A percentile compares a stretch with the other conserved stretches of the same genome.
phyloP scores from a whole-genome alignment of 1,284 basidiomycete species.

The Porodaedalea pini region DNA sequence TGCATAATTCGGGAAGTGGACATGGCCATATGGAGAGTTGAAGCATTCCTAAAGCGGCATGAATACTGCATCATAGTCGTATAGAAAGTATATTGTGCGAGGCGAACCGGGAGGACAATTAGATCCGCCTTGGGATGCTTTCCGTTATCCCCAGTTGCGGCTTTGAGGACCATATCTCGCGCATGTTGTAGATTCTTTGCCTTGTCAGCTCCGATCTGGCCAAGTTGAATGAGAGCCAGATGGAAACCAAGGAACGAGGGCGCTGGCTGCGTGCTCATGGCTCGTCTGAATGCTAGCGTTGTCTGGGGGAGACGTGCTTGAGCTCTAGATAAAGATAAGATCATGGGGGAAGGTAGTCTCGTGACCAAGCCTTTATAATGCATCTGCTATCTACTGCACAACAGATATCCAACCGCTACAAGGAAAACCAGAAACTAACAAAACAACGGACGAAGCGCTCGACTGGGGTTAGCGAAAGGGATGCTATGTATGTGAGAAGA shows the following conservation, averaged over 20 bases:
- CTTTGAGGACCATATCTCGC: constrained; percentile 70
- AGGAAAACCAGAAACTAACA: too few species aligned
- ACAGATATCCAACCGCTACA: too few species aligned
- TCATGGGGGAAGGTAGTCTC: background rate
- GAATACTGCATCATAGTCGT: background rate
- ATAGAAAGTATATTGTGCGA: background rate
- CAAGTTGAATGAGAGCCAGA: constrained; percentile 85
- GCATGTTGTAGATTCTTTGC: constrained; percentile 76
- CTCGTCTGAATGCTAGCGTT: background rate
- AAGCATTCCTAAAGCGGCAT: constrained; percentile 80
- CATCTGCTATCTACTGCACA: too few species aligned
- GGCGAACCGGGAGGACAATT: constrained; percentile 81
- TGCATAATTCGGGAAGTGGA: constrained; percentile 80
- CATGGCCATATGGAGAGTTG: constrained; percentile 93
- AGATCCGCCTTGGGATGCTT: constrained; percentile 64
- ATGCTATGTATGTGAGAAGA: too few species aligned
- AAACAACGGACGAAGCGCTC: too few species aligned
- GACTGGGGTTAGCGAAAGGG: background rate
- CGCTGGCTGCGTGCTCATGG: constrained; percentile 16
- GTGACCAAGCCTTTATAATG: too few species aligned
- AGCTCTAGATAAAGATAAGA: background rate
- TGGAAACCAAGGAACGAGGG: constrained; percentile 69
- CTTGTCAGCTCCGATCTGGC: constrained; percentile 67
- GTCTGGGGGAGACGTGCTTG: background rate
- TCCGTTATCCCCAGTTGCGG: constrained; percentile 43